phyloP scores from a whole-genome alignment of 169 alveolate genomes.

The Plasmodium relictum region DNA sequence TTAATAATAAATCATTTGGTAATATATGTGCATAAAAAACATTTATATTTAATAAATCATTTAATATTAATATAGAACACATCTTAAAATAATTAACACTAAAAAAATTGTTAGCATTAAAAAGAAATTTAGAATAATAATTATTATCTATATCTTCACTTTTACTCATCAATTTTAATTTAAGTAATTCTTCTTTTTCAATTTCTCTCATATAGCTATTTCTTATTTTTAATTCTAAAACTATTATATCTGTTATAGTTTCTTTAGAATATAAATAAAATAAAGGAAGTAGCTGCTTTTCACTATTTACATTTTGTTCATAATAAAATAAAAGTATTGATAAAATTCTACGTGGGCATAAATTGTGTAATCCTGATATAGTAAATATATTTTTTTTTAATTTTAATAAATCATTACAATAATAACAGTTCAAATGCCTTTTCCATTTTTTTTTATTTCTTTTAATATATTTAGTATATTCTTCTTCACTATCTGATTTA shows the following conservation, averaged over 20 bases:
- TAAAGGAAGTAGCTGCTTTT: slow-evolving; percentile 49
- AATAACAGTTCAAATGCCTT: slow-evolving; percentile 38
- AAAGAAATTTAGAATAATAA: not conserved
- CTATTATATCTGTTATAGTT: slow-evolving; percentile 45
- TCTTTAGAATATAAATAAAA: slow-evolving; percentile 57
- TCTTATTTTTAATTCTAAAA: slow-evolving; percentile 39
- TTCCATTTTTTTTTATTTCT: slow-evolving; percentile 15
- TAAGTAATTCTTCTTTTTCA: slow-evolving; percentile 27
- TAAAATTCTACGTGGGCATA: slow-evolving; percentile 51
- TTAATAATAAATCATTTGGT: slow-evolving; percentile 37
- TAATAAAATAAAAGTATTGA: slow-evolving; percentile 45
- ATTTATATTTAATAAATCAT: slow-evolving; percentile 37
- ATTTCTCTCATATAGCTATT: slow-evolving; percentile 35
- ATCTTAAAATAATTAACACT: slow-evolving; percentile 40
- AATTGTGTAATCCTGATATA: slow-evolving; percentile 57
- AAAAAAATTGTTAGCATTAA: slow-evolving; percentile 16
- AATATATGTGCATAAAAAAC: slow-evolving; percentile 21
- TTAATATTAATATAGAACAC: slow-evolving; percentile 63
- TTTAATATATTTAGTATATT: not conserved
- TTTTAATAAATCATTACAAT: slow-evolving; percentile 51
- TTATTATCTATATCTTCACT: slow-evolving; percentile 7
- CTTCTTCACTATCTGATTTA: not conserved
- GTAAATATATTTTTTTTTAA: slow-evolving; percentile 30
- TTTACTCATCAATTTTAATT: slow-evolving; percentile 16
- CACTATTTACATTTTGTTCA: slow-evolving; percentile 56